A percentile compares a stretch with the other conserved stretches of the same genome.
Evolutionary conservation across 108 stramenopile species (phyloP).

Genomic region (Fragilaria crotonensis): DNA sequence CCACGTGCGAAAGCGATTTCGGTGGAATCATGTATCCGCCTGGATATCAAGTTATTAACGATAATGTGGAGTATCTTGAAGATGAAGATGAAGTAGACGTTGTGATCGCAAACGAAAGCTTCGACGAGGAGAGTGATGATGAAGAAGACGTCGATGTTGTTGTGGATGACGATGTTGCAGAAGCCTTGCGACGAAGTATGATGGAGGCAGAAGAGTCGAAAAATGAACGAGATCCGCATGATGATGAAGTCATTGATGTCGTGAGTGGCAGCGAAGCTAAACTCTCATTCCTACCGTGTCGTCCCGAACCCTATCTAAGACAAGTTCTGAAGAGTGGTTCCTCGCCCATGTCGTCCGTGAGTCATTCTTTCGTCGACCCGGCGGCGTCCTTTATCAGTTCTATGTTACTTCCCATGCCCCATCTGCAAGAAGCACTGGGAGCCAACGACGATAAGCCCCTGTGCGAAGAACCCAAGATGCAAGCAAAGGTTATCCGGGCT

Average conservation of each 20-base stretch:
- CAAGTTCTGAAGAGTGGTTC: not conserved
- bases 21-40: constrained; percentile 55
- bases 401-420: not conserved
- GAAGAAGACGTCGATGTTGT: constrained; percentile 9
- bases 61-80: constrained; percentile 63
- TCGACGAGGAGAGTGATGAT: constrained; percentile 5
- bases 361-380: not conserved
- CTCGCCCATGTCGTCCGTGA: not conserved
- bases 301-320: constrained; percentile 19
- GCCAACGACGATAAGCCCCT: not conserved
- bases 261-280: constrained; percentile 12
- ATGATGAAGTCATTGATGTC: constrained; percentile 1
- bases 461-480: not conserved
- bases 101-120: constrained; percentile 1
- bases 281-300: constrained; percentile 22
- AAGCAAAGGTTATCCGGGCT: not conserved
- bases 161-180: constrained; percentile 28
- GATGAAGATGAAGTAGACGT: constrained; percentile 51
- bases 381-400: not conserved
- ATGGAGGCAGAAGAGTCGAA: constrained; percentile 9
- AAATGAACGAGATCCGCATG: not conserved
- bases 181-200: constrained; percentile 37
- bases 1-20: constrained; percentile 38
- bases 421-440: not conserved
- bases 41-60: constrained; percentile 44